Base-by-base conservation (phyloP, 495 filamentous ascomycete species). In the Trichoderma gamsii region DNA sequence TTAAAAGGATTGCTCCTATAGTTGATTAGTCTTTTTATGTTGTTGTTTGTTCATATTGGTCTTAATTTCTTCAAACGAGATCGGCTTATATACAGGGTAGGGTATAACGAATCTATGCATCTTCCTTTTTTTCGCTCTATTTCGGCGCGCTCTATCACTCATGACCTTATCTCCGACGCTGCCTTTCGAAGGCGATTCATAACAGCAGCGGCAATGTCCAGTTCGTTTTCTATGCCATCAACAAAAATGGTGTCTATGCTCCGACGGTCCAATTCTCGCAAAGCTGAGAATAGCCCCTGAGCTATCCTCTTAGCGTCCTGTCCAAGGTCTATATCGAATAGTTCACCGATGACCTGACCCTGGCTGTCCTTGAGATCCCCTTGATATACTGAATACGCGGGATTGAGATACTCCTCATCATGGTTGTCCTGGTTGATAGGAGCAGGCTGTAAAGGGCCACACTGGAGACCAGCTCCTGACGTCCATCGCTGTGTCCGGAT, bases 111-210 rank as follows among this genome's bases (percentile, higher is more conserved):
- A 61, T 61, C 56, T 61, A 61, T 61, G 56, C 56, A 46, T 46
- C 65, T 66, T 44, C 43, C 44, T 65, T 21, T 65, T 65, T 43
- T 68, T 71, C 66, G n/a, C 7, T 68, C 67, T 46, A 46, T 68
- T 15, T 3, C 61, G 1, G 49, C 18, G 21, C 18, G 21, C 18
- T 59, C 23, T 8, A 18, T 51, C 68, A 46, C 32, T 74, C 75
- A 83, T 67, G 72, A 69, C 70, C 74, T 79, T 72, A 81, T 88
- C 75, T 76, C 78, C 63, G 81, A 81, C 21, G 95, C 93, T 43
- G 94, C 94, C 79, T 98, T 98, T 63, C 95, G 81, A 9, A 98
- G 79, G 71, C 94, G 82, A 74, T 99, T 99, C 96, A 99, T 98
- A 59, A 99, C 88, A 11, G 95, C 96, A 21, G 92, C 90, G n/a